phyloP scores from a whole-genome alignment of 108 stramenopile species.

The Pseudonitzschia delicatissima region DNA sequence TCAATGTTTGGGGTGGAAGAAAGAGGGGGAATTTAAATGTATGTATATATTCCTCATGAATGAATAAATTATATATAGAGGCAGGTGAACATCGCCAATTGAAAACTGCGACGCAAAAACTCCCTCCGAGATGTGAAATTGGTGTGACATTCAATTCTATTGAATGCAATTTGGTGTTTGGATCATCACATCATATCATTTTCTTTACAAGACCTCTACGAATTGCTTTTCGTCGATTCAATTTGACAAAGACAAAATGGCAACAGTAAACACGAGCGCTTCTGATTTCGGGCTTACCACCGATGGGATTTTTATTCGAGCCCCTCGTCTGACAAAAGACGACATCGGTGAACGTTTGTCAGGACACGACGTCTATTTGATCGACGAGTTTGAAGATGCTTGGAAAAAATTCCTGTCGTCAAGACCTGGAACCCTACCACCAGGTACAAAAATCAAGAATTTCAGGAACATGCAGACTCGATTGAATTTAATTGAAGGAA shows the following conservation, averaged over 20 bases:
- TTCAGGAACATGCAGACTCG: constrained; percentile 20
- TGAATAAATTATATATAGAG: neutral
- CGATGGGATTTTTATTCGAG: neutral
- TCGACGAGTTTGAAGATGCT: constrained; percentile 31
- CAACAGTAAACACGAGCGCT: neutral
- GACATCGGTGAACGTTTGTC: constrained; percentile 8
- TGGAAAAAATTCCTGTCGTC: constrained; percentile 24
- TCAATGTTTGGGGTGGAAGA: too few relatives aligned
- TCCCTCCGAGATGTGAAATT: neutral
- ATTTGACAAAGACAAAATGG: constrained; percentile 1
- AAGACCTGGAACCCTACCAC: constrained; percentile 19
- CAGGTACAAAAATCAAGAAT: constrained; percentile 23
- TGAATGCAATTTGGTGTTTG: too few relatives aligned
- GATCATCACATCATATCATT: neutral
- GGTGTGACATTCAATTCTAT: too few relatives aligned
- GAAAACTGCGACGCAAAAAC: neutral
- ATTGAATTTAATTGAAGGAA: constrained; percentile 11
- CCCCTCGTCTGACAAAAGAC: constrained; percentile 1
- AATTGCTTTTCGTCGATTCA: neutral
- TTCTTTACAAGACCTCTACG: neutral
- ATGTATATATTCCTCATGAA: neutral
- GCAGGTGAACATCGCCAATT: neutral
- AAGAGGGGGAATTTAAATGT: too few relatives aligned
- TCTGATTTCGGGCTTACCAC: neutral
- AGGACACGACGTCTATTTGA: constrained; percentile 3